Evolutionary conservation across 768 basidiomycete species (phyloP).

Genomic region (Lactarius hatsudake): DNA sequence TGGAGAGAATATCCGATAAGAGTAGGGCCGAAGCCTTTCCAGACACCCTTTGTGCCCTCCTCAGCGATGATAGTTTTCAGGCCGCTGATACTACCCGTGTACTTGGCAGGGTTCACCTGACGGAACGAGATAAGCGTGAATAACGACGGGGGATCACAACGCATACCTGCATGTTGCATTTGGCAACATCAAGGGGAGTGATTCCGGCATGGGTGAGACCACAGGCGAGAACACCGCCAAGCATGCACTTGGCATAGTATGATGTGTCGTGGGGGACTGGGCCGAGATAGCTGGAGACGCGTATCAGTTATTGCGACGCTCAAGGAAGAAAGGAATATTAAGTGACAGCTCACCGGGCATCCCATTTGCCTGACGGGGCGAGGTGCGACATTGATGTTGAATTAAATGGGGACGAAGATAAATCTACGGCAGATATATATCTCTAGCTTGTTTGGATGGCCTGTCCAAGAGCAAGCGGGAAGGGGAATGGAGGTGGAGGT

Average conservation of each 20-base stretch:
- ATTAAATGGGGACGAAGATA: slow-evolving; percentile 34
- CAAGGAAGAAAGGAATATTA: slow-evolving; percentile 4
- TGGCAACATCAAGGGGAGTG: slow-evolving; percentile 84
- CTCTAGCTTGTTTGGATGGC: slow-evolving; percentile 34
- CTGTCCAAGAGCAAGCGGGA: slow-evolving; percentile 34
- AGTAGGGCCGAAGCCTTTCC: slow-evolving; percentile 95
- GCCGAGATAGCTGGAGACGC: slow-evolving; percentile 50
- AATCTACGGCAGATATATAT: slow-evolving; percentile 35
- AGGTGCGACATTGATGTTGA: slow-evolving; percentile 47
- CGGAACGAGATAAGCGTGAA: slow-evolving; percentile 1
- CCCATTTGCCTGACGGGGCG: slow-evolving; percentile 61
- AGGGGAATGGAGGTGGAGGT: slow-evolving; percentile 30
- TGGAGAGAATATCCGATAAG: slow-evolving; percentile 92
- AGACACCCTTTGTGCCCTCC: slow-evolving; percentile 82
- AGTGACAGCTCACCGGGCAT: slow-evolving; percentile 53
- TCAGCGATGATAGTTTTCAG: slow-evolving; percentile 68
- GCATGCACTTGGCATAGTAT: slow-evolving; percentile 85
- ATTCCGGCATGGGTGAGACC: slow-evolving; percentile 87
- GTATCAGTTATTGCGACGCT: slow-evolving; percentile 4
- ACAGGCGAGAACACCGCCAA: slow-evolving; percentile 85
- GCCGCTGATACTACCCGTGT: slow-evolving; percentile 60
- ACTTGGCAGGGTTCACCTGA: slow-evolving; percentile 76
- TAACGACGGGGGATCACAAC: background rate
- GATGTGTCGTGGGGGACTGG: slow-evolving; percentile 71
- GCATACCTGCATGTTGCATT: slow-evolving; percentile 88